These are phyloP conservation scores for Yamadazyma epiphylla DNA, from an alignment of 1,139 yeast species.

Conservation along the genomic window DNA sequence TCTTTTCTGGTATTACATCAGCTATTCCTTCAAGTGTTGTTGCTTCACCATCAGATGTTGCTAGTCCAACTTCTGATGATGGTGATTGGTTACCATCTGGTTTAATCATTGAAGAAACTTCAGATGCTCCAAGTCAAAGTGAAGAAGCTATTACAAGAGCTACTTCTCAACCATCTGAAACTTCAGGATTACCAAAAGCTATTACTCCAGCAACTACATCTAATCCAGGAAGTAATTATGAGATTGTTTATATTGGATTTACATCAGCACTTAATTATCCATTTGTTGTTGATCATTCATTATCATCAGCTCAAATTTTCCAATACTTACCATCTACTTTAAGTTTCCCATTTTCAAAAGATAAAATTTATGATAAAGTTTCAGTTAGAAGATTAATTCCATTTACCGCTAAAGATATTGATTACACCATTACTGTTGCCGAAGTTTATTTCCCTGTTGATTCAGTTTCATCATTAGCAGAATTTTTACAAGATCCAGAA, in stretches of 20 bases:
- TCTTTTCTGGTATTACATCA: conserved; percentile 3
- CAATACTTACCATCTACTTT: conserved; percentile 62
- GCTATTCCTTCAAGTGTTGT: conserved; percentile 2
- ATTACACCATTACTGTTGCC: conserved; percentile 70
- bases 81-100: conserved; percentile 50
- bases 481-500: conserved; percentile 34
- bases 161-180: conserved; percentile 28
- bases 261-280: conserved; percentile 65
- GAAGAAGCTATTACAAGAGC: conserved; percentile 29
- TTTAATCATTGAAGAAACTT: conserved; percentile 32
- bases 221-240: conserved; percentile 47
- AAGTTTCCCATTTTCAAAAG: conserved; percentile 45
- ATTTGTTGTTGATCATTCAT: conserved; percentile 61
- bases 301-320: conserved; percentile 74
- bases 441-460: conserved; percentile 67
- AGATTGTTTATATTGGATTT: conserved; percentile 67
- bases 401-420: conserved; percentile 45
- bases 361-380: conserved; percentile 31
- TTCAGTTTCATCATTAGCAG: conserved; percentile 41
- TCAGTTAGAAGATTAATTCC: conserved; percentile 64
- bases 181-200: conserved; percentile 65
- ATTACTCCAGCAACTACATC: conserved; percentile 51
- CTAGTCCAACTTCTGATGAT: conserved; percentile 19
- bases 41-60: conserved; percentile 7
- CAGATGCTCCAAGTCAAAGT: conserved; percentile 19